Percentiles rank a stretch among this genome's conserved stretches.
phyloP scores from a whole-genome alignment of 2,329 filamentous ascomycete species.

The Fusarium tanahbumbuense region DNA sequence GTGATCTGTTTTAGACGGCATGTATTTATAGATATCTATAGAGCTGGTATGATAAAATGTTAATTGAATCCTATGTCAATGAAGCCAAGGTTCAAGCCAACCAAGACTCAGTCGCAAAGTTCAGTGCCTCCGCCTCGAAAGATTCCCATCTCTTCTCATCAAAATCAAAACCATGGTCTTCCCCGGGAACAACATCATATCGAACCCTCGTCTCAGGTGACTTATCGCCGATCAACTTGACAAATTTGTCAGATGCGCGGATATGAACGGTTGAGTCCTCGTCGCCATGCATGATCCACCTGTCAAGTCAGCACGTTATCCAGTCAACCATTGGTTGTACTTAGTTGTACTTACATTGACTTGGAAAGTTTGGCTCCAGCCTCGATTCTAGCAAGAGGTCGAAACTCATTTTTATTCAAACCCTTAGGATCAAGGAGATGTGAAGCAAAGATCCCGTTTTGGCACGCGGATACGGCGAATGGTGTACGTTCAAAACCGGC shows the following conservation, averaged over 20 bases:
- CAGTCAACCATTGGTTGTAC: rapidly evolving
- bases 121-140: constrained; percentile 25
- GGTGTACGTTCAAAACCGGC: constrained; percentile 24
- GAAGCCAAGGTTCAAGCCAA: background rate
- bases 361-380: constrained; percentile 26
- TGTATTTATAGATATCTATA: no score
- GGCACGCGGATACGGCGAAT: constrained; percentile 15
- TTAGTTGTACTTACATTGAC: constrained; percentile 29
- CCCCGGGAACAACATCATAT: constrained; percentile 25
- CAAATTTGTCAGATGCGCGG: constrained; percentile 16
- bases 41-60: background rate
- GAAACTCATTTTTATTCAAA: constrained; percentile 4
- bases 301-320: background rate
- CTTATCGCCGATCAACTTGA: constrained; percentile 5
- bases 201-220: constrained; percentile 20
- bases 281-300: constrained; percentile 42
- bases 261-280: constrained; percentile 28
- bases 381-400: constrained; percentile 32
- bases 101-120: constrained; percentile 36
- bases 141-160: constrained; percentile 31
- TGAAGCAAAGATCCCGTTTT: constrained; percentile 29
- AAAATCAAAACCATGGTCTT: constrained; percentile 44
- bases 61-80: background rate
- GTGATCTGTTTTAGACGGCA: background rate
- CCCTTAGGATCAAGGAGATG: constrained; percentile 30